Base-by-base conservation (phyloP, 352 stramenopile genomes). In the Phytophthora rubi region DNA sequence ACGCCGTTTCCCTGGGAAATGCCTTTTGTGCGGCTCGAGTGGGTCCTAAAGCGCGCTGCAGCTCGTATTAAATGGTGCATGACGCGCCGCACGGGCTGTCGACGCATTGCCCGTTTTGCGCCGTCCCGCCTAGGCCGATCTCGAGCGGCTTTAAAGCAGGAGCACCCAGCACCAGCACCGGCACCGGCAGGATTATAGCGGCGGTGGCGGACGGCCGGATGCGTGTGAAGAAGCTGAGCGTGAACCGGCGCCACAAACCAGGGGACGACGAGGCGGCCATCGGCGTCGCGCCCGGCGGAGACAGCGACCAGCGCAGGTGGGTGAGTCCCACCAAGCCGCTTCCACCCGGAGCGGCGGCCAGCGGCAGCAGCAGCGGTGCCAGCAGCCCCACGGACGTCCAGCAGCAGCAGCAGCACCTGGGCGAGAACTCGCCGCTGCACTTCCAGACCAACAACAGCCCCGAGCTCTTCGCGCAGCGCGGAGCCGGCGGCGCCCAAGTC, bases 201-300 rank as follows among this genome's bases (percentile, higher is more conserved):
- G 47, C 52, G 39, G 39, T 16, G 39, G 39, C 37, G 12, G 49
- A 74, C 64, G 56, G 65, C 45, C 63, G 73, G 56, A 92, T 92
- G 84, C 84, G 84, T 83, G 81, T 92, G 73, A 92, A 92, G 82
- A 92, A 92, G 57, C 65, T 90, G 71, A 90, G 78, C 76, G 70
- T 73, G 53, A 88, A 83, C 62, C 79, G 82, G 67, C 84, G 82
- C 71, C 73, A 82, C 47, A 89, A 87, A 84, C 60, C 79, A 71
- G 82, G 82, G 59, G 84, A 92, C 52, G 84, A 90, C 73, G 82
- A 90, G 76, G 66, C 66, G 32, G 65, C 59, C 28, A 56, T 65
- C 47, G 62, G 59, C 23, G 49, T 51, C 44, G 54, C 59, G 26
- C 59, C 66, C 45, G 58, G 53, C 21, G 72, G 30, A 61, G 70